Base-by-base conservation (phyloP, 1,284 basidiomycete species). In the Pseudozyma sp. region DNA sequence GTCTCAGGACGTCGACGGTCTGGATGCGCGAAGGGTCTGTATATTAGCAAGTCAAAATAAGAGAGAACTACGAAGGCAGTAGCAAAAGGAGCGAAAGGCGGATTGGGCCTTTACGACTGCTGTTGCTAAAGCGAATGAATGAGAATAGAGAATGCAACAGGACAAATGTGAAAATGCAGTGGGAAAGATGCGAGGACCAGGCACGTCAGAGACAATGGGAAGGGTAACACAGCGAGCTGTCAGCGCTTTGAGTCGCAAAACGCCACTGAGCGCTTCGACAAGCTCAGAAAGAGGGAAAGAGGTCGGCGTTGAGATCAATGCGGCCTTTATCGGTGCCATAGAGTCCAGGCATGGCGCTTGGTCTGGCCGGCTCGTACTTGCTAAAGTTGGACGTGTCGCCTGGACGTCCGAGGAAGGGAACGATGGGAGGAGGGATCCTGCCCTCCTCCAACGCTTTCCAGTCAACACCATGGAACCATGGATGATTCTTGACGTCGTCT, bases 341-440 rank as follows among this genome's bases (percentile, higher is more conserved):
- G 8, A 75, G 60, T 8, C 68, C 73, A 29, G 68, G 68, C 49
- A 68, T 47, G 37, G 59, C 42, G 31, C 68, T 71, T 2, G 54
- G 57, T 42, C 61, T 45, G n/a, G 61, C 64, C 29, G 56, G 49
- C 31, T 67, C 59, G 54, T 78, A 79, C 50, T 73, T 74, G 53
- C 54, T 59, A 43, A 72, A 78, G 44, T 79, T 70, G 44, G 76
- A 76, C 19, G 76, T 69, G 30, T 95, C 94, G 0, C 94, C 94
- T 9, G 85, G 84, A 58, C 78, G 84, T 14, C 81, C 84, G 1
- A 86, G 84, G n/a, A 84, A 81, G 3, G 87, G 87, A 0, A 87
- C 84, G 45, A 87, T 87, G 13, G 87, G 87, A 17, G 87, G 86
- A 16, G 84, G 82, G 75, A 87, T 86, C 75, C 85, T 81, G 66